Base-by-base conservation (phyloP, 2,329 filamentous ascomycete species). In the Orbilia javanica region DNA sequence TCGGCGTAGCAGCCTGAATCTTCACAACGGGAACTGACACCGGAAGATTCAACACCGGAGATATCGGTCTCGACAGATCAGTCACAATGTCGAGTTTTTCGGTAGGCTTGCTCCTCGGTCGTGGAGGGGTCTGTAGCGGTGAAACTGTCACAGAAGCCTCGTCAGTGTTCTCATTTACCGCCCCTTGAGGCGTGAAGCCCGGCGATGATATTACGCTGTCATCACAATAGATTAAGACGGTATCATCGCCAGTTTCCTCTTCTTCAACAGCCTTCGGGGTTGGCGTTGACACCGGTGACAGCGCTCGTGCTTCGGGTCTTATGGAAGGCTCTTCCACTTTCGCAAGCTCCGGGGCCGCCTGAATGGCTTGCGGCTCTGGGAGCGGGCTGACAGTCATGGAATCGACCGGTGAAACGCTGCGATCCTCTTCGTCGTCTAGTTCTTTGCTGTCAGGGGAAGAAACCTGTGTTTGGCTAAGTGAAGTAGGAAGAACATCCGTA, bases 1-100 rank as follows among this genome's bases (percentile, higher is more conserved):
- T 62, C 5, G 74, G 74, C 1, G 67, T 63, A 4, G 67, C 74
- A 7, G 50, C 74, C n/a, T 72, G 67, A 46, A 72, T 50, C 44
- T 72, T 44, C 8, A 78, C n/a, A 10, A 53, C 39, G 1, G 74
- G 62, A 2, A 72, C 52, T 1, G 55, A 36, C 3, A 63, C 63
- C 10, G 65, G 72, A 10, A 76, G 50, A 2, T 50, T 60, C 15
- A 65, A 29, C 52, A 70, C 48, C 1, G 72, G 72, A 4, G 65
- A 76, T 50, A 76, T 64, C 1, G 62, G 50, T 22, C 42, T 48
- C 29, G 29, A 62, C 13, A 53, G 15, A 15, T 42, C 60, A 0
- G 48, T 44, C 5, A 27, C 36, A 7, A 50, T 31, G 20, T 77
- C 57, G 4, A 70, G 46, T 7, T 46, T 46, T 8, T 64, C 42